phyloP scores from a whole-genome alignment of 1,284 basidiomycete genomes.

The Heterobasidion annosum region DNA sequence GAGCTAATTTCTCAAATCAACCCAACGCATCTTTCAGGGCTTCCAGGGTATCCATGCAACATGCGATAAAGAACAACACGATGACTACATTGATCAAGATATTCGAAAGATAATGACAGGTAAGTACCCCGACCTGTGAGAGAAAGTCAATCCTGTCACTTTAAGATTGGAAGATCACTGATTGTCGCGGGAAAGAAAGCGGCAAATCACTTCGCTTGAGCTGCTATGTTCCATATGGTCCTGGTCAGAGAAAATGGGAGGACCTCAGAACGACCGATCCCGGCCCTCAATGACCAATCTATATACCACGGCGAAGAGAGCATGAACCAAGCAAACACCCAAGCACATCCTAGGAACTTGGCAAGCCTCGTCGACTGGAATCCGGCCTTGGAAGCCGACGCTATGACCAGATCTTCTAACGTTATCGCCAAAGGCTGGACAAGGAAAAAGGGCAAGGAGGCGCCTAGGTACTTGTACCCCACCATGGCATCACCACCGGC shows the following conservation, averaged over 20 bases:
- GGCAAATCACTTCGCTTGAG: too few relatives aligned
- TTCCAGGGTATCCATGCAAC: too few relatives aligned
- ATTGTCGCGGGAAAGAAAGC: too few relatives aligned
- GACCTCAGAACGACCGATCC: not conserved
- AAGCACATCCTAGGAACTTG: constrained; percentile 6
- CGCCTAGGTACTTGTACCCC: constrained; percentile 7
- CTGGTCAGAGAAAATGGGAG: not conserved
- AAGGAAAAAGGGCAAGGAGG: constrained; percentile 19
- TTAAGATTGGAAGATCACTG: too few relatives aligned
- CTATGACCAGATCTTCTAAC: constrained; percentile 20
- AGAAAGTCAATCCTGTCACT: too few relatives aligned
- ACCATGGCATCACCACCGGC: constrained; percentile 13
- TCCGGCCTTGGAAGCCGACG: not conserved
- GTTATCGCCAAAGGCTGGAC: constrained; percentile 19
- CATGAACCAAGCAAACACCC: constrained; percentile 9
- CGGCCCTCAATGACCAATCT: not conserved
- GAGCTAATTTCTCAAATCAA: too few relatives aligned
- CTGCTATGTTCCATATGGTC: too few relatives aligned
- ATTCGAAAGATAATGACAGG: too few relatives aligned
- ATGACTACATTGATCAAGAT: too few relatives aligned
- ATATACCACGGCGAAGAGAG: not conserved
- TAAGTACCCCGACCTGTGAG: too few relatives aligned
- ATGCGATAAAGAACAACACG: too few relatives aligned
- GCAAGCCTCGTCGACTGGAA: constrained; percentile 1
- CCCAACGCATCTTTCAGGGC: too few relatives aligned